phyloP scores from a whole-genome alignment of 129 eudicot genomes.

The Tanacetum coccineum region DNA sequence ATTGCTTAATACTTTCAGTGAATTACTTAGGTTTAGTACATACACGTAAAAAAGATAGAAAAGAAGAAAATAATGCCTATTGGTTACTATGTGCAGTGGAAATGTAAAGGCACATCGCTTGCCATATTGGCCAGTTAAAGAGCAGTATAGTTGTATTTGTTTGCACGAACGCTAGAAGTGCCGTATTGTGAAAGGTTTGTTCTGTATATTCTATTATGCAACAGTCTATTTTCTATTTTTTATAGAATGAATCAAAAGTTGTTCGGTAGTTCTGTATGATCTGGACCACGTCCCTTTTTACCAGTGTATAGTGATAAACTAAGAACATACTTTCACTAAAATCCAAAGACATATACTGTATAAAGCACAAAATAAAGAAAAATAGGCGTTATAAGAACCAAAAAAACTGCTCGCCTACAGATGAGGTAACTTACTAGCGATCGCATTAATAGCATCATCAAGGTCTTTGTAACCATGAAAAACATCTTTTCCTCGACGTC shows the following conservation, averaged over 20 bases:
- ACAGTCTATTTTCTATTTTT: slow-evolving; percentile 12
- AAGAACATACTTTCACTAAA: background rate
- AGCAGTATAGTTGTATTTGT: slow-evolving; percentile 25
- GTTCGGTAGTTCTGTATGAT: slow-evolving; percentile 11
- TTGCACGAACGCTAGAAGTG: slow-evolving; percentile 20
- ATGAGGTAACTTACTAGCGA: slow-evolving; percentile 30
- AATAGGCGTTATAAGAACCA: background rate
- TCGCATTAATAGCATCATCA: slow-evolving; percentile 32
- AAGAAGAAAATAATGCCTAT: slow-evolving; percentile 24
- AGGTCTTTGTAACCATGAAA: slow-evolving; percentile 46
- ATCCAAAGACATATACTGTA: background rate
- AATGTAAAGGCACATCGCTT: slow-evolving; percentile 33
- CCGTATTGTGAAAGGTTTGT: slow-evolving; percentile 21
- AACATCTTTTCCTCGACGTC: slow-evolving; percentile 49
- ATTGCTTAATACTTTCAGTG: slow-evolving; percentile 3
- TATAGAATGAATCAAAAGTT: slow-evolving; percentile 4
- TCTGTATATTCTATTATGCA: slow-evolving; percentile 7
- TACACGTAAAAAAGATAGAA: slow-evolving; percentile 19
- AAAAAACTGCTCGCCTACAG: too few relatives aligned
- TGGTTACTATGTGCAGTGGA: slow-evolving; percentile 36
- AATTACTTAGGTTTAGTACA: slow-evolving; percentile 26
- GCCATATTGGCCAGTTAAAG: slow-evolving; percentile 26
- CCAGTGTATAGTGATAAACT: too few relatives aligned
- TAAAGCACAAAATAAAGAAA: slow-evolving; percentile 4
- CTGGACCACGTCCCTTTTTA: background rate